Evolutionary conservation across 208 protist genomes (phyloP).

Genomic region (Trypanosoma theileri): DNA sequence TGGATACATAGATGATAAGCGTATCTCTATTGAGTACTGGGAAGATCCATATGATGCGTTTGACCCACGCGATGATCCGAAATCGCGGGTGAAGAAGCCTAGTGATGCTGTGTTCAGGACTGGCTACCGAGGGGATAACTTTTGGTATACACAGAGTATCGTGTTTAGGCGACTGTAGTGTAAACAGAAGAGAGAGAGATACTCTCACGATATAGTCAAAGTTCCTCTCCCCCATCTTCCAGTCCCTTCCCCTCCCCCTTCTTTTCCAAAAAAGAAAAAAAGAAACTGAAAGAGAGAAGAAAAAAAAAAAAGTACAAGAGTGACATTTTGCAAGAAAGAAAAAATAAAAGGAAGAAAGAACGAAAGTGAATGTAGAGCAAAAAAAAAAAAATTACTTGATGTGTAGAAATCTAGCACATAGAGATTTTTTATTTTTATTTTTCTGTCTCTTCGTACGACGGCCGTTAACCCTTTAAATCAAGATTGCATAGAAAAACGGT

Average conservation of each 20-base stretch:
- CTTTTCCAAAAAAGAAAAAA: no score
- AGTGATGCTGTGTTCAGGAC: slow-evolving; percentile 64
- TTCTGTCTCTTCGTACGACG: slow-evolving; percentile 13
- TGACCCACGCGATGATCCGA: slow-evolving; percentile 76
- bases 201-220: neutral
- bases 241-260: no score
- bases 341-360: slow-evolving; percentile 9
- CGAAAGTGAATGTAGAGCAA: slow-evolving; percentile 4
- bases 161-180: slow-evolving; percentile 78
- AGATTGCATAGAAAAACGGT: neutral
- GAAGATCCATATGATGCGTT: slow-evolving; percentile 84
- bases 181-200: neutral
- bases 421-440: slow-evolving; percentile 20
- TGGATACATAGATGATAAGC: slow-evolving; percentile 75
- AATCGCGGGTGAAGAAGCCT: slow-evolving; percentile 72
- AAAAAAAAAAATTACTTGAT: no score
- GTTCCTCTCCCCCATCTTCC: no score
- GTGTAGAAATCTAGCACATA: no score
- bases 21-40: slow-evolving; percentile 80
- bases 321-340: neutral
- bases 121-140: slow-evolving; percentile 57
- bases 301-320: slow-evolving; percentile 15
- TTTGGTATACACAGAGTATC: slow-evolving; percentile 91
- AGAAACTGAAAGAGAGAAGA: slow-evolving; percentile 1
- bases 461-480: neutral